A percentile compares a stretch with the other conserved stretches of the same genome.
phyloP scores from a whole-genome alignment of 257 asterid genomes.

The Solanum pinnatisectum region DNA sequence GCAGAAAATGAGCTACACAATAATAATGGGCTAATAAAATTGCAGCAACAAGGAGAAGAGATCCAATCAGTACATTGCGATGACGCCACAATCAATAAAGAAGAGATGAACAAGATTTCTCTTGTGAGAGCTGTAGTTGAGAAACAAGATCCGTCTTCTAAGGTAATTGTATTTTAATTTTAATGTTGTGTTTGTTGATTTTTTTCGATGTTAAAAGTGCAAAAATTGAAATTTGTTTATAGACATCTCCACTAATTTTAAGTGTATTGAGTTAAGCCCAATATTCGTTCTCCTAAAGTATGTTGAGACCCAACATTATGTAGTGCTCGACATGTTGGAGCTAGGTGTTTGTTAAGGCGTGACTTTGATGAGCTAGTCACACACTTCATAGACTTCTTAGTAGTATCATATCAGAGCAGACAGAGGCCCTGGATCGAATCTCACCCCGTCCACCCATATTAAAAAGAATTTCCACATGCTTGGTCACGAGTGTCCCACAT shows the following conservation, averaged over 20 bases:
- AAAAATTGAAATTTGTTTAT: not conserved
- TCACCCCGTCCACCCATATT: rapidly evolving
- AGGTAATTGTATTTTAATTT: constrained; percentile 22
- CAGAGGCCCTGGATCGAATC: too few relatives aligned
- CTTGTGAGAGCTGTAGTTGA: constrained; percentile 35
- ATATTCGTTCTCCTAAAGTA: not conserved
- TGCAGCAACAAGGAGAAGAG: not conserved
- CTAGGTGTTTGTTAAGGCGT: too few relatives aligned
- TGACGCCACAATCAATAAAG: not conserved
- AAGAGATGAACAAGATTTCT: constrained; percentile 26
- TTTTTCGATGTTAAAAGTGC: not conserved
- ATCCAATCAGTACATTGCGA: not conserved
- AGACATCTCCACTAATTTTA: not conserved
- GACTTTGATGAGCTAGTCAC: not conserved
- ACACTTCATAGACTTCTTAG: rapidly evolving
- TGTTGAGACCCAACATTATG: not conserved
- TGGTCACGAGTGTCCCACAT: not conserved
- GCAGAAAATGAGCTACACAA: not conserved
- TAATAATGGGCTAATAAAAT: not conserved
- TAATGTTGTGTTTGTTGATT: not conserved
- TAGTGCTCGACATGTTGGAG: too few relatives aligned
- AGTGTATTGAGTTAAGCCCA: not conserved
- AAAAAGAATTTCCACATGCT: not conserved
- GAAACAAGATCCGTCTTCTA: constrained; percentile 49
- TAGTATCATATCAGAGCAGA: too few relatives aligned